Conservation (phyloP, 139 green algal genomes). For the Raphidocelis subcapitata region DNA sequence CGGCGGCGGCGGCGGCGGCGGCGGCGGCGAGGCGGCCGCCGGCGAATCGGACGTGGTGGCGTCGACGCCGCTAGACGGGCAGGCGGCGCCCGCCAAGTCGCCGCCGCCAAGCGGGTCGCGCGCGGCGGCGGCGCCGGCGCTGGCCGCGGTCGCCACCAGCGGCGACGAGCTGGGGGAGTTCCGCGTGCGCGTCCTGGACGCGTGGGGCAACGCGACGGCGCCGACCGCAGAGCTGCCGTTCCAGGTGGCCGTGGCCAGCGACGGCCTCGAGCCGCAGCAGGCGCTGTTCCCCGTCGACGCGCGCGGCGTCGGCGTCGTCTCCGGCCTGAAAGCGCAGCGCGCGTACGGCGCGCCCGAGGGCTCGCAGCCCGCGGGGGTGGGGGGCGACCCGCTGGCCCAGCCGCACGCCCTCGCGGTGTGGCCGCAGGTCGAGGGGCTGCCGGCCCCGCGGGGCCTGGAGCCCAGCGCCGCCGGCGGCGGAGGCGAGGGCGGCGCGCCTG, state of each 20-base stretch:
- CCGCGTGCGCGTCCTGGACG: slow-evolving; percentile 47
- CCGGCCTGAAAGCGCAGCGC: too few relatives aligned
- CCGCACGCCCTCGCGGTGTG: too few relatives aligned
- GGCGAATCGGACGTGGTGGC: background rate
- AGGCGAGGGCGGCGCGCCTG: background rate
- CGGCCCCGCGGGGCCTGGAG: too few relatives aligned
- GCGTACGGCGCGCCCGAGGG: too few relatives aligned
- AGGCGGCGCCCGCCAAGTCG: background rate
- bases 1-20: background rate
- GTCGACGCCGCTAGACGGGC: background rate
- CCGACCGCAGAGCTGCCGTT: slow-evolving; percentile 37
- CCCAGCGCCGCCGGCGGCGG: background rate
- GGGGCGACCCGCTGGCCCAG: too few relatives aligned
- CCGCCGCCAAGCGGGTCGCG: too few relatives aligned
- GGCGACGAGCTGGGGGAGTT: slow-evolving; percentile 37
- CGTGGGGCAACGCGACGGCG: slow-evolving; percentile 58
- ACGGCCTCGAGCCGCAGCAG: slow-evolving; percentile 8
- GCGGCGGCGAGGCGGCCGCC: background rate
- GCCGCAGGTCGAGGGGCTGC: too few relatives aligned
- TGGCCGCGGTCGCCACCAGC: slow-evolving; percentile 28
- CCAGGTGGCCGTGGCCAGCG: slow-evolving; percentile 32
- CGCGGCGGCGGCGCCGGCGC: slow-evolving; percentile 6
- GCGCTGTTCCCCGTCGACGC: slow-evolving; percentile 32
- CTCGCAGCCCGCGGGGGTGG: too few relatives aligned
- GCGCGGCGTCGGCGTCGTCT: too few relatives aligned